Percentiles rank a stretch among this genome's conserved stretches.
These are phyloP conservation scores for Fusarium neocosmosporiellum DNA, from an alignment of 2,329 filamentous ascomycete species.

Conservation along the genomic window DNA sequence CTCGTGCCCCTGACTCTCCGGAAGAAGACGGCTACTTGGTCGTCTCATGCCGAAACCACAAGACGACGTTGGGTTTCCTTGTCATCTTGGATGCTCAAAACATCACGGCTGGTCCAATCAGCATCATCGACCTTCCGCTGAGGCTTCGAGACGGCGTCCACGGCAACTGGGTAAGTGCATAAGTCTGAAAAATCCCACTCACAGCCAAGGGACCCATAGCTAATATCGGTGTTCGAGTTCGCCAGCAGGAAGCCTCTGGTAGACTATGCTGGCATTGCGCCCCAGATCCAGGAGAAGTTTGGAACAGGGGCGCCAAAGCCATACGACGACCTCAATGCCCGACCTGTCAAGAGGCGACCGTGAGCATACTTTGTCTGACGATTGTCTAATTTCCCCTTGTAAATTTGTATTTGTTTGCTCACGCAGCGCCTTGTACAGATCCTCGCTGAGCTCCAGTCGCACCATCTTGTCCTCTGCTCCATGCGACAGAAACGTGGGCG, in stretches of 20 bases:
- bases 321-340: background rate
- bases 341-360: no score
- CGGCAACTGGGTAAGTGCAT: no score
- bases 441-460: background rate
- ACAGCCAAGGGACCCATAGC: no score
- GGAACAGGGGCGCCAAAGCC: background rate
- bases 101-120: no score
- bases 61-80: background rate
- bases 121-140: no score
- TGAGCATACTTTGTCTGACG: no score
- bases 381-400: no score
- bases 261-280: background rate
- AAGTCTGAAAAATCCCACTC: no score
- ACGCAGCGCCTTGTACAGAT: background rate
- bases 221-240: no score
- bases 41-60: background rate
- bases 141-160: no score
- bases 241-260: background rate
- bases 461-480: background rate
- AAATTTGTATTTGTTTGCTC: no score
- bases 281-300: background rate
- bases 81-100: no score
- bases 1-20: background rate
- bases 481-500: constrained; percentile 48
- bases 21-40: background rate